Conservation (phyloP, 176 grass and related monocot genomes). For the Puya raimondii region DNA sequence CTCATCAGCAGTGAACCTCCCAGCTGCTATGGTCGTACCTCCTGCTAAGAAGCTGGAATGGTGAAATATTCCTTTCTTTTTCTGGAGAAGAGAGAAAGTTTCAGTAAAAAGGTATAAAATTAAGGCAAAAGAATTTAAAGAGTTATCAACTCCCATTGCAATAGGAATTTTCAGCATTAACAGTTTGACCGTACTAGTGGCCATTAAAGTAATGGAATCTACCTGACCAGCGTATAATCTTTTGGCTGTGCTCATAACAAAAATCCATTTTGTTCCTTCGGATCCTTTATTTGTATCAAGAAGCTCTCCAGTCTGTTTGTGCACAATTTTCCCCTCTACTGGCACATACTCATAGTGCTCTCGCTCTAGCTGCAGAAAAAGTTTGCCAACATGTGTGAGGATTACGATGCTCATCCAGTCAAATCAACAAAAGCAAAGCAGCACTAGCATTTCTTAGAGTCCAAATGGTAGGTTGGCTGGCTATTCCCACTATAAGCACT, state of each 20-base stretch:
- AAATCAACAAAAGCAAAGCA: background rate
- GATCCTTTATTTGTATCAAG: conserved; percentile 47
- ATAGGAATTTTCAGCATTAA: background rate
- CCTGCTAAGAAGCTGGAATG: conserved; percentile 97
- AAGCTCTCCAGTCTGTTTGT: conserved; percentile 47
- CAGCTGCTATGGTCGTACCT: conserved; percentile 79
- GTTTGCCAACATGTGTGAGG: background rate
- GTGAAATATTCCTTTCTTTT: conserved; percentile 85
- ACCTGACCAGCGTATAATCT: conserved; percentile 80
- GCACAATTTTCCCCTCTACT: conserved; percentile 39
- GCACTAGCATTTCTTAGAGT: background rate
- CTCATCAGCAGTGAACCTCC: conserved; percentile 61
- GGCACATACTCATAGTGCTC: conserved; percentile 59
- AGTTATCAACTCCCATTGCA: background rate
- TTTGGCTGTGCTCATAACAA: conserved; percentile 74
- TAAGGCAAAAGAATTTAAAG: background rate
- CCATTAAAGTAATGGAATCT: conserved; percentile 13
- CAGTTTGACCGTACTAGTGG: background rate
- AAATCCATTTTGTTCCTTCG: conserved; percentile 84
- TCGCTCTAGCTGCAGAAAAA: conserved; percentile 62
- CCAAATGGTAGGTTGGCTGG: background rate
- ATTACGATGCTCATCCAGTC: background rate
- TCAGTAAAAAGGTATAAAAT: conserved; percentile 4
- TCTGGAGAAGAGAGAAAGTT: conserved; percentile 31
- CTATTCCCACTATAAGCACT: conserved; percentile 1